Evolutionary conservation across 495 filamentous ascomycete species (phyloP), one percentile per base, ranked within the genome.

Genomic region (Elasticomyces elasticus): DNA sequence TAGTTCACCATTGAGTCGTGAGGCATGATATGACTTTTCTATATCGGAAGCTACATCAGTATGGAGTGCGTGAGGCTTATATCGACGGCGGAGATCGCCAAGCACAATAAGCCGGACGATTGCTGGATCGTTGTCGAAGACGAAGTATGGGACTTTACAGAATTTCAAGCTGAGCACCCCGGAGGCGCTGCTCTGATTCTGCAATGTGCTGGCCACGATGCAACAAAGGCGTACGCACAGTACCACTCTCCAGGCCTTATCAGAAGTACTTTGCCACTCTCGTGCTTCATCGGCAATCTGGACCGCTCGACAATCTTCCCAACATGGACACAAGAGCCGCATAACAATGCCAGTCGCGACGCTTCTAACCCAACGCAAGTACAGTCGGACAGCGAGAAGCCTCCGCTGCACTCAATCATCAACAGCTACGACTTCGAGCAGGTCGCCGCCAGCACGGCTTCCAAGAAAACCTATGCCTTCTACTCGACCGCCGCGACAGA

Each of bases 401-500:
- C 86, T 1, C 79, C 81, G 0, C 69, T 94, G 13, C 67, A 79
- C 26, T 80, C 78, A 17, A 65, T 92, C 45, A 84, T 94, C 60
- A 87, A 79, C 44, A 71, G 78, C 28, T 74, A 87, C 54, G 88
- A 94, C 64, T 90, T 94, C 67, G 76, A 81, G 58, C 37, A 64
- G 11, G 81, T 82, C 1, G 86, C 87, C 0, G 72, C 76, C 5
- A 72, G 69, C 19, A 81, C 76, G 9, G 71, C 84, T 40, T 78
- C 74, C 25, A 74, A 76, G 22, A 94, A 91, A 63, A 79, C 87
- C 12, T 89, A 83, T 79, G 87, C 87, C 0, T 94, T 89, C 69
- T 82, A 85, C 63, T 86, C 85, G 25, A 86, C 82, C 28, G 87
- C 86, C 11, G 86, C 88, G 6, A 89, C 84, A 0, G 87, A 92